A percentile compares a stretch with the other conserved stretches of the same genome.
Evolutionary conservation across 352 stramenopile species (phyloP).

Genomic region (Globisporangium parvum): DNA sequence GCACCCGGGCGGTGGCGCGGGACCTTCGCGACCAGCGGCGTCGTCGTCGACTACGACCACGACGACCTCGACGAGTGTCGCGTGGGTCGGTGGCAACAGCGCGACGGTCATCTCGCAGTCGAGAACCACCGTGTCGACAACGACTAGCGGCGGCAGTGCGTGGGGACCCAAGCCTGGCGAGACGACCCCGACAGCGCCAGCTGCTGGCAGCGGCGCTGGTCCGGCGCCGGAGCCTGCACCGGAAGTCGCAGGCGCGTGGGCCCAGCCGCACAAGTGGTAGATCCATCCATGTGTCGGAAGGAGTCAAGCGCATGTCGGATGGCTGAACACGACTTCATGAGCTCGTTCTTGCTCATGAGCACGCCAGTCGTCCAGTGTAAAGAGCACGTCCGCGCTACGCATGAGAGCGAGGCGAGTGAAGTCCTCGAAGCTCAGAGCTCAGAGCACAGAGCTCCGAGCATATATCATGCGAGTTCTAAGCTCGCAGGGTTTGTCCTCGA

Average conservation of each 20-base stretch:
- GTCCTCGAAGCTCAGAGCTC: too few relatives aligned
- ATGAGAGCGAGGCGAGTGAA: too few relatives aligned
- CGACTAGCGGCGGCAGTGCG: slow-evolving; percentile 12
- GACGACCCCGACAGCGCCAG: neutral
- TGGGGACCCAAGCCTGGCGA: slow-evolving; percentile 21
- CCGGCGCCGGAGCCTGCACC: slow-evolving; percentile 1
- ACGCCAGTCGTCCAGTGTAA: too few relatives aligned
- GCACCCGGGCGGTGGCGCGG: slow-evolving; percentile 19
- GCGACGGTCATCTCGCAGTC: slow-evolving; percentile 6
- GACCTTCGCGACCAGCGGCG: neutral
- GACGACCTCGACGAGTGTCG: slow-evolving; percentile 6
- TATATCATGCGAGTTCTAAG: too few relatives aligned
- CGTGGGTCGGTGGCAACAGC: slow-evolving; percentile 11
- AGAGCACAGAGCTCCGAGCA: too few relatives aligned
- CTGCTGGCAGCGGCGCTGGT: neutral
- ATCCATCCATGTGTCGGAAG: neutral
- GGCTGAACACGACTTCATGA: too few relatives aligned
- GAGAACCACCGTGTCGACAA: slow-evolving; percentile 6
- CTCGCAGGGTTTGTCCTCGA: too few relatives aligned
- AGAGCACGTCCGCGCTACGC: too few relatives aligned
- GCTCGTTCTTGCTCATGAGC: too few relatives aligned
- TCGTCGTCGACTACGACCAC: slow-evolving; percentile 4
- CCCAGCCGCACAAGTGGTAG: slow-evolving; percentile 62
- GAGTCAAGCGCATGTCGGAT: neutral
- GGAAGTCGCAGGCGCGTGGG: slow-evolving; percentile 34